Evolutionary conservation across 2,329 filamentous ascomycete genomes (phyloP).

Genomic region (Chaetomiaceae sp.): DNA sequence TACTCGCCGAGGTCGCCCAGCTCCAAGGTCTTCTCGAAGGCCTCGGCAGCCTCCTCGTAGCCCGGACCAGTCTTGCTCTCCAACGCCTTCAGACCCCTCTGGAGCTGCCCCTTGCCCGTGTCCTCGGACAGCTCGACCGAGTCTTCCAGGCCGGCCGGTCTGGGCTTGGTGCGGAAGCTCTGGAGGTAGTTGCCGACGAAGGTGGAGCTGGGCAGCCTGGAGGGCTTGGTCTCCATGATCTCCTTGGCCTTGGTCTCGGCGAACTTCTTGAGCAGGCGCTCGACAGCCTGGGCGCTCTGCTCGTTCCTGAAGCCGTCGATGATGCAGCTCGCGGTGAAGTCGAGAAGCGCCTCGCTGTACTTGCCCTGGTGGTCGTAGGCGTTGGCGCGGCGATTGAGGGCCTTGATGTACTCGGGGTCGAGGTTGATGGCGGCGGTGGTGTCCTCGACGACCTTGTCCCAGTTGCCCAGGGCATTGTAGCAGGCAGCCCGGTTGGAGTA

Average conservation of each 20-base stretch:
- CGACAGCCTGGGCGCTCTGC: constrained; percentile 79
- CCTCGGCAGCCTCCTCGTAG: constrained; percentile 79
- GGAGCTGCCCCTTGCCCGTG: constrained; percentile 79
- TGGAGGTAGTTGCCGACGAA: constrained; percentile 99
- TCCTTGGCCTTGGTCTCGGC: constrained; percentile 90
- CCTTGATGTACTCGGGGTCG: constrained; percentile 95
- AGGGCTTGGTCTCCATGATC: constrained; percentile 78
- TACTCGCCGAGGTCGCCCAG: constrained; percentile 72
- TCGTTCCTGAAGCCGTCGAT: constrained; percentile 97
- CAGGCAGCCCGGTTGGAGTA: constrained; percentile 98
- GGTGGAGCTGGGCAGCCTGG: constrained; percentile 88
- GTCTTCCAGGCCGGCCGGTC: constrained; percentile 79
- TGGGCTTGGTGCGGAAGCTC: constrained; percentile 82
- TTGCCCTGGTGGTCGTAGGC: constrained; percentile 91
- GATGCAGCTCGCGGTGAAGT: constrained; percentile 98
- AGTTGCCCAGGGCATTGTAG: constrained; percentile 88
- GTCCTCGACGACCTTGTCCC: constrained; percentile 95
- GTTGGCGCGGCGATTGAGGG: constrained; percentile 90
- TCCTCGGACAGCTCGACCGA: constrained; percentile 70
- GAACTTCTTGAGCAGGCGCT: constrained; percentile 92
- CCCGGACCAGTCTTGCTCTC: constrained; percentile 83
- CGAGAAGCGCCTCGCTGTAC: constrained; percentile 90
- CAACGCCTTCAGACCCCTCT: constrained; percentile 75
- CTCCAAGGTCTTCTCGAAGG: constrained; percentile 86
- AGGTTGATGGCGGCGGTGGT: constrained; percentile 91